Conservation (phyloP, 345 rosid species). For the Anacardium occidentale region DNA sequence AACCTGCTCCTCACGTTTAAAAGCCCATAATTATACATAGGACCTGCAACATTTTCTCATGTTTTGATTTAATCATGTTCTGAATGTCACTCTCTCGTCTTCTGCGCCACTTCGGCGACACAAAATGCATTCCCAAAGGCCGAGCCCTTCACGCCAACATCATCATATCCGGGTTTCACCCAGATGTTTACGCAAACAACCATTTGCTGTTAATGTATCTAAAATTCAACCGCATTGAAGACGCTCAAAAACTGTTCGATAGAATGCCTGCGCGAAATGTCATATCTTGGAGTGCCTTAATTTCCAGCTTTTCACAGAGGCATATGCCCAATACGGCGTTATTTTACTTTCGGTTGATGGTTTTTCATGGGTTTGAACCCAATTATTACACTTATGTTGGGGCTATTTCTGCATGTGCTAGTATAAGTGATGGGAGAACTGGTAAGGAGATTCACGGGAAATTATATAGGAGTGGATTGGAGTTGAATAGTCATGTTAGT, state of each 20-base stretch:
- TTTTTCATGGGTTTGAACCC: constrained; percentile 21
- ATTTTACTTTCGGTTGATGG: constrained; percentile 20
- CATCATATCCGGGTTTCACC: constrained; percentile 24
- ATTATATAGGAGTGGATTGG: constrained; percentile 27
- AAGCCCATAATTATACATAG: not conserved
- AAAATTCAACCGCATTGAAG: constrained; percentile 15
- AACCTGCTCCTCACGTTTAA: no score
- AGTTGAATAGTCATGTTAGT: constrained; percentile 27
- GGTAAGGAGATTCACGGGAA: constrained; percentile 34
- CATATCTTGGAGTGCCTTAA: constrained; percentile 31
- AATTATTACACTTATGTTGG: constrained; percentile 26
- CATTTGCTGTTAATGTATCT: constrained; percentile 28
- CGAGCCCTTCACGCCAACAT: constrained; percentile 30
- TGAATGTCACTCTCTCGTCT: constrained; percentile 26
- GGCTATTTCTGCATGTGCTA: constrained; percentile 33
- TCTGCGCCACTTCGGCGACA: constrained; percentile 25
- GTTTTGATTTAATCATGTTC: not conserved
- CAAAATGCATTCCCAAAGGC: constrained; percentile 24
- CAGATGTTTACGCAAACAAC: constrained; percentile 28
- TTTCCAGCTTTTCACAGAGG: constrained; percentile 30
- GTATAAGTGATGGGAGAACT: constrained; percentile 25
- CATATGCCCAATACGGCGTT: constrained; percentile 22
- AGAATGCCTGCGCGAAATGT: constrained; percentile 29
- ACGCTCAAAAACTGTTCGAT: constrained; percentile 28
- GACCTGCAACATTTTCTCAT: not conserved